A percentile compares a stretch with the other conserved stretches of the same genome.
phyloP scores from a whole-genome alignment of 2,329 filamentous ascomycete genomes.

The Pseudogymnoascus destructans region DNA sequence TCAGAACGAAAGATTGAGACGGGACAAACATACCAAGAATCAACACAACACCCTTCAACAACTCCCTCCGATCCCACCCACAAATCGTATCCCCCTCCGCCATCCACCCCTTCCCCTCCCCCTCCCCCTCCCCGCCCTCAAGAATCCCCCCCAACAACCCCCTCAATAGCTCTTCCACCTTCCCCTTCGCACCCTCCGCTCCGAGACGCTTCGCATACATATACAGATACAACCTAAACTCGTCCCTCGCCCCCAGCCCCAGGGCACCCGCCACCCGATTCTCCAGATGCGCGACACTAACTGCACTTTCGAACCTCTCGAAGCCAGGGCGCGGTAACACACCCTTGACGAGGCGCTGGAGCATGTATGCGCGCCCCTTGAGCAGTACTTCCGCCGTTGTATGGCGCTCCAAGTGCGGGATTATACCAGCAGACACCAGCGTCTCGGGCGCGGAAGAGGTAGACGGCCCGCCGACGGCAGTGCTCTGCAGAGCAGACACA shows the following conservation, averaged over 20 bases:
- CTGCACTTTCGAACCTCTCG: constrained; percentile 78
- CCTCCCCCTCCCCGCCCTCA: constrained; percentile 31
- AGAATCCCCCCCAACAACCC: constrained; percentile 62
- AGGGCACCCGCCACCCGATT: constrained; percentile 85
- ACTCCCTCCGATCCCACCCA: constrained; percentile 78
- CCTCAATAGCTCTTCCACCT: constrained; percentile 85
- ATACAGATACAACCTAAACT: constrained; percentile 87
- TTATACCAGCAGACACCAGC: constrained; percentile 75
- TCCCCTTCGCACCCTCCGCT: constrained; percentile 71
- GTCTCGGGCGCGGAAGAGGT: constrained; percentile 29
- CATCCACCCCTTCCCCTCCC: constrained; percentile 46
- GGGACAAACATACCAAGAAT: constrained; percentile 87
- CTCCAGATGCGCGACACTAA: constrained; percentile 89
- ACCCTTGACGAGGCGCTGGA: constrained; percentile 84
- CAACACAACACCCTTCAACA: constrained; percentile 82
- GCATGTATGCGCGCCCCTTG: constrained; percentile 79
- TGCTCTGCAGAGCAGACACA: constrained; percentile 65
- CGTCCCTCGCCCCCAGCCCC: constrained; percentile 72
- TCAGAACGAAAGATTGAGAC: no score
- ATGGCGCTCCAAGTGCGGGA: constrained; percentile 84
- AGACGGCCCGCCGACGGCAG: constrained; percentile 39
- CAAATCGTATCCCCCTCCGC: constrained; percentile 61
- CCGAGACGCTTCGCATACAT: constrained; percentile 97
- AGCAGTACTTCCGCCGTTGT: constrained; percentile 88
- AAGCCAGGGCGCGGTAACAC: constrained; percentile 81